Percentiles rank a stretch among this genome's conserved stretches.
Conservation (phyloP, 2,329 filamentous ascomycete species). For the Davidsoniella neocaledoniae region DNA sequence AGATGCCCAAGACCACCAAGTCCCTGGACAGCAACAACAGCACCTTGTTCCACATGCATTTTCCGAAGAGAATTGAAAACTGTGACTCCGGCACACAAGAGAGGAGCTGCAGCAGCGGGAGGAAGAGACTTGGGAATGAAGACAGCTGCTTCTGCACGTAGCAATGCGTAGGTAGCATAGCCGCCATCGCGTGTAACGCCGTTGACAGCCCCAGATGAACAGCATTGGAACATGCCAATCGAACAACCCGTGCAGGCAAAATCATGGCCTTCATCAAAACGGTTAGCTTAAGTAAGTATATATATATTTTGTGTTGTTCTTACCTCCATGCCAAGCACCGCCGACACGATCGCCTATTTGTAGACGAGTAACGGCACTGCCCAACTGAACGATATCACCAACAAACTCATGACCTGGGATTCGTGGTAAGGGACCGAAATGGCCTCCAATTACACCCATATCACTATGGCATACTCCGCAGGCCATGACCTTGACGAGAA, state of each 20-base stretch:
- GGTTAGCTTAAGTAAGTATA: neutral
- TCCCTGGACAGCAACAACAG: constrained; percentile 45
- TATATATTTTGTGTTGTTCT: constrained; percentile 15
- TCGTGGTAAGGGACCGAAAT: constrained; percentile 38
- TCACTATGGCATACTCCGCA: constrained; percentile 59
- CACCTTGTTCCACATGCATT: constrained; percentile 33
- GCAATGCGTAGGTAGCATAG: constrained; percentile 45
- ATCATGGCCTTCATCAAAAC: constrained; percentile 30
- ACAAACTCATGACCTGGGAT: constrained; percentile 57
- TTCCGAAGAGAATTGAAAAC: constrained; percentile 44
- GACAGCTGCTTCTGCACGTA: constrained; percentile 44
- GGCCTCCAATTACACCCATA: constrained; percentile 27
- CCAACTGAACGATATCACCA: constrained; percentile 46
- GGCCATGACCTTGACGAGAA: constrained; percentile 55
- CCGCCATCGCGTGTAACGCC: constrained; percentile 51
- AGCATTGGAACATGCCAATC: constrained; percentile 50
- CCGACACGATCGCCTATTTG: constrained; percentile 50
- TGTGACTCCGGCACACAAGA: constrained; percentile 50
- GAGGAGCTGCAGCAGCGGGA: constrained; percentile 36
- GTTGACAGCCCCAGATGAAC: constrained; percentile 44
- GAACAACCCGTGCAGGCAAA: constrained; percentile 44
- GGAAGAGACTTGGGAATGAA: constrained; percentile 35
- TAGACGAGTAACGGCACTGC: constrained; percentile 38
- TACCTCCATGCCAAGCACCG: constrained; percentile 49
- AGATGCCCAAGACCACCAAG: constrained; percentile 63